These are phyloP conservation scores for Ustilago shanxiensis DNA, from an alignment of 1,284 basidiomycete genomes.

Conservation along the genomic window DNA sequence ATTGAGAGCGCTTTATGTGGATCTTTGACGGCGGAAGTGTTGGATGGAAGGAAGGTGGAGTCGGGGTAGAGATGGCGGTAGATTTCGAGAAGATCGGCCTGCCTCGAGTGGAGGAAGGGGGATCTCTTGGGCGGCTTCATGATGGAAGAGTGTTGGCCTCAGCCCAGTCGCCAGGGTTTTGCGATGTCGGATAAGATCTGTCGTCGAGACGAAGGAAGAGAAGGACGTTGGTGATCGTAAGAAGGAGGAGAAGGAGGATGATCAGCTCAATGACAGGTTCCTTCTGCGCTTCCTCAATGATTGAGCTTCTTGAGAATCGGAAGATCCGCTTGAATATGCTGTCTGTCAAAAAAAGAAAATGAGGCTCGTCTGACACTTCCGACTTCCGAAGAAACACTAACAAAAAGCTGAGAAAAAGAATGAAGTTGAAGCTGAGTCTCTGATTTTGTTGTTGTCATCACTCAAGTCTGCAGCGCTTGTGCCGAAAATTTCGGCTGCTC, in stretches of 20 bases:
- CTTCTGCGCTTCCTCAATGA: background rate
- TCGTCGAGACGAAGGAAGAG: background rate
- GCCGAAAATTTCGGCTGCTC: slow-evolving; percentile 6
- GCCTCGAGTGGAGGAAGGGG: slow-evolving; percentile 45
- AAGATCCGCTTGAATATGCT: slow-evolving; percentile 4
- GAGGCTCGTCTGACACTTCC: slow-evolving; percentile 53
- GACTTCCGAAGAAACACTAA: slow-evolving; percentile 16
- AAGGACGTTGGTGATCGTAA: background rate
- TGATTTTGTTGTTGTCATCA: background rate
- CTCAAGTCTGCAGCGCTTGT: background rate
- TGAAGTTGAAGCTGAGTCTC: background rate
- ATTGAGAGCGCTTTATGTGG: slow-evolving; percentile 40
- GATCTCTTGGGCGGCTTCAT: slow-evolving; percentile 55
- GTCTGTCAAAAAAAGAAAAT: slow-evolving; percentile 2
- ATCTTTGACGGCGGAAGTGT: slow-evolving; percentile 13
- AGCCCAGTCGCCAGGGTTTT: background rate
- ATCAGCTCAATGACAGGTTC: slow-evolving; percentile 6
- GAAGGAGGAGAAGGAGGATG: background rate
- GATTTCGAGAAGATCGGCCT: slow-evolving; percentile 45
- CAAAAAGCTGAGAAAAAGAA: too few relatives aligned
- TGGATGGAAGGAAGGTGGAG: slow-evolving; percentile 16
- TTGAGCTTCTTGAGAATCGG: background rate
- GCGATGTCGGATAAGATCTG: background rate
- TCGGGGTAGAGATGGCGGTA: slow-evolving; percentile 50
- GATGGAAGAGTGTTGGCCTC: background rate